Evolutionary conservation across 139 green algal species (phyloP).

Genomic region (Closterium sp.): DNA sequence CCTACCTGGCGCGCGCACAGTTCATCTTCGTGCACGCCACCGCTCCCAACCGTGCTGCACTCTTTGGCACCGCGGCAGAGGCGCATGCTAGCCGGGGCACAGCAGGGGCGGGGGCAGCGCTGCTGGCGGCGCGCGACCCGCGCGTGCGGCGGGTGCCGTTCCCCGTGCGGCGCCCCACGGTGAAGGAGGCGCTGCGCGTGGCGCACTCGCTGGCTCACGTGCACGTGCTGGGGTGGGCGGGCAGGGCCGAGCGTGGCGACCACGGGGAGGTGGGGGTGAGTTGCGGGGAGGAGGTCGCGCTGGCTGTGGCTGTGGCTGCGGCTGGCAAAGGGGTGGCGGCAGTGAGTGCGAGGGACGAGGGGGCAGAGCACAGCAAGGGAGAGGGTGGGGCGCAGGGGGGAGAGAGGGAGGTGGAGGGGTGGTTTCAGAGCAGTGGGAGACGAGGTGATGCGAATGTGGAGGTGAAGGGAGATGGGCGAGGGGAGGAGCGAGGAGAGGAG

Average conservation of each 20-base stretch:
- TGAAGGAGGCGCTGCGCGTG: constrained; percentile 74
- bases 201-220: not conserved
- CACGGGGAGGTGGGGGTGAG: no score
- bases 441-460: no score
- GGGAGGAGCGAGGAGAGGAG: not conserved
- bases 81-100: not conserved
- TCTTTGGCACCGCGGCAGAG: constrained; percentile 45
- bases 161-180: constrained; percentile 77
- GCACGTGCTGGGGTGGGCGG: not conserved
- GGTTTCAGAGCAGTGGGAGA: not conserved
- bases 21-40: constrained; percentile 73
- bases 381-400: not conserved
- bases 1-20: constrained; percentile 55
- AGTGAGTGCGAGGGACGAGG: not conserved
- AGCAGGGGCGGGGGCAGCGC: not conserved
- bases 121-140: constrained; percentile 58
- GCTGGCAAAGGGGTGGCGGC: no score
- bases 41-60: constrained; percentile 53
- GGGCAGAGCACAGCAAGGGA: not conserved
- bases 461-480: not conserved
- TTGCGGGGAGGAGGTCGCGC: not conserved
- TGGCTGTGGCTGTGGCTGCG: no score
- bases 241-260: not conserved
- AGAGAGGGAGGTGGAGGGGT: not conserved
- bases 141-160: constrained; percentile 76